Evolutionary conservation across 2,329 filamentous ascomycete species (phyloP).

Genomic region (Fusarium mundagurra): DNA sequence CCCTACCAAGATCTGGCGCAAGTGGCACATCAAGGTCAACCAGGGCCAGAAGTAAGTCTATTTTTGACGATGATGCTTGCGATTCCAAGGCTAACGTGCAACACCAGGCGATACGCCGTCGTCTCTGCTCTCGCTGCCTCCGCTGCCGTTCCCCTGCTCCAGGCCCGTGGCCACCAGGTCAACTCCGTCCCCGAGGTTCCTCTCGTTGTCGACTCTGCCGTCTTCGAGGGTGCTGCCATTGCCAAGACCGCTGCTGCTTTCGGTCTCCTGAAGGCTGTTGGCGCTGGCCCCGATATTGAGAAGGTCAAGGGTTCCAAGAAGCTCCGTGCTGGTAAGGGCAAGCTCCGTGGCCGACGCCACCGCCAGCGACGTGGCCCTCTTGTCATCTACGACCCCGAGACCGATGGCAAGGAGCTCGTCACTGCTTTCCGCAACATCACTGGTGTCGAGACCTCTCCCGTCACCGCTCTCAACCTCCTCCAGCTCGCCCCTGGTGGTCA

Average conservation of each 20-base stretch:
- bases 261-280: conserved; percentile 87
- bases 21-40: conserved; percentile 99
- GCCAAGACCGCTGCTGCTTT: conserved; percentile 90
- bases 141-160: conserved; percentile 90
- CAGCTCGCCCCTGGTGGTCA: conserved; percentile 99
- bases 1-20: conserved; percentile 99
- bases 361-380: conserved; percentile 97
- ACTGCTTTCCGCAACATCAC: conserved; percentile 98
- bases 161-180: conserved; percentile 97
- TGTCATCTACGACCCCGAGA: conserved; percentile 95
- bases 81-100: conserved; percentile 33
- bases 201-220: conserved; percentile 91
- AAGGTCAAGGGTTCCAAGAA: conserved; percentile 98
- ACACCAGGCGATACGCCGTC: conserved; percentile 88
- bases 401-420: conserved; percentile 93
- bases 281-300: conserved; percentile 88
- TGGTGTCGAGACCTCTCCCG: conserved; percentile 95
- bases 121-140: conserved; percentile 97
- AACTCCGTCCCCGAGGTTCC: conserved; percentile 93
- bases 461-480: conserved; percentile 96
- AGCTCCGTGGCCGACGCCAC: conserved; percentile 95
- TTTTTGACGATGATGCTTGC: not conserved
- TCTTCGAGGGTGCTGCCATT: conserved; percentile 82
- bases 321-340: conserved; percentile 98
- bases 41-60: conserved; percentile 88